These are phyloP conservation scores for Nakazawaea peltata DNA, from an alignment of 805 yeast genomes.

Conservation along the genomic window DNA sequence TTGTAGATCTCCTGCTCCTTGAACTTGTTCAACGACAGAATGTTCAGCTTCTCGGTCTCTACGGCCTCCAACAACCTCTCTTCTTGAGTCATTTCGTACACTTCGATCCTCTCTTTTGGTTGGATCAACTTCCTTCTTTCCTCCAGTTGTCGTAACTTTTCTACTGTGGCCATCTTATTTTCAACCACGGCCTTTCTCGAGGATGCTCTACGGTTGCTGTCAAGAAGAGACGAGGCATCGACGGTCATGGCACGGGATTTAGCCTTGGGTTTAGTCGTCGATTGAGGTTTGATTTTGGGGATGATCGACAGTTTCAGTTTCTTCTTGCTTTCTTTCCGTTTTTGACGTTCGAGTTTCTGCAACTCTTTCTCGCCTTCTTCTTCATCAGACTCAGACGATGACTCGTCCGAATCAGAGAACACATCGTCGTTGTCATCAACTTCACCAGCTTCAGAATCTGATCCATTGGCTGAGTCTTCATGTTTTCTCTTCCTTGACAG, in stretches of 20 bases:
- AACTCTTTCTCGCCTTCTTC: slow-evolving; percentile 66
- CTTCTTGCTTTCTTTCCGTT: slow-evolving; percentile 22
- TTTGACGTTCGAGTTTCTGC: slow-evolving; percentile 31
- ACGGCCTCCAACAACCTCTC: slow-evolving; percentile 76
- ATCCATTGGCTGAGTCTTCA: slow-evolving; percentile 15
- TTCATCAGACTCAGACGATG: slow-evolving; percentile 52
- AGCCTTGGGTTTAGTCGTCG: slow-evolving; percentile 15
- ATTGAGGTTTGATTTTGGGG: slow-evolving; percentile 23
- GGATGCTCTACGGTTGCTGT: slow-evolving; percentile 57
- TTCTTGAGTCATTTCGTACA: slow-evolving; percentile 52
- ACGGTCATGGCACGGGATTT: background rate
- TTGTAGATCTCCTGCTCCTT: slow-evolving; percentile 79
- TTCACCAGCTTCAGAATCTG: slow-evolving; percentile 16
- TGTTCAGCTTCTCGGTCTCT: slow-evolving; percentile 74
- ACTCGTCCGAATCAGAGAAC: slow-evolving; percentile 19
- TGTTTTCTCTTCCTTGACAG: too few species aligned
- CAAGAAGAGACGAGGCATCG: slow-evolving; percentile 42
- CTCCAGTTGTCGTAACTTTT: slow-evolving; percentile 64
- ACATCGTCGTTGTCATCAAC: slow-evolving; percentile 23
- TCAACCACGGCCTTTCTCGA: slow-evolving; percentile 71
- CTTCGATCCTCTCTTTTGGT: slow-evolving; percentile 23
- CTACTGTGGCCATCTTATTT: slow-evolving; percentile 68
- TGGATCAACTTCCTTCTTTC: slow-evolving; percentile 31
- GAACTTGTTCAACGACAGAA: slow-evolving; percentile 64
- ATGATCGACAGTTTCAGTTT: slow-evolving; percentile 22